A percentile compares a stretch with the other conserved stretches of the same genome.
Evolutionary conservation across 805 yeast genomes (phyloP).

Genomic region (Pichia pseudocactophila): DNA sequence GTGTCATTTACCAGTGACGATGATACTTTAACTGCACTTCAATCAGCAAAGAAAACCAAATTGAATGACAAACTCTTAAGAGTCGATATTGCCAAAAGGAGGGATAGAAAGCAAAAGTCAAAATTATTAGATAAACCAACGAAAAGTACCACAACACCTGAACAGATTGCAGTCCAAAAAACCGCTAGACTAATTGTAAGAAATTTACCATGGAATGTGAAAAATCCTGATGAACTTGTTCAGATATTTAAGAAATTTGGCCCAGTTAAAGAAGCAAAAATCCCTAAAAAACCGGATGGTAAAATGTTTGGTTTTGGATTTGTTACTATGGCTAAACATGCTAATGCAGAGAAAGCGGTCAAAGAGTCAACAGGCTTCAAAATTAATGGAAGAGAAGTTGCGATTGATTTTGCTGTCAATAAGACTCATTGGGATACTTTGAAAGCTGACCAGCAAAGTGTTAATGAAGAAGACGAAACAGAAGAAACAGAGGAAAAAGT

Average conservation of each 20-base stretch:
- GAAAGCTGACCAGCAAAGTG: constrained; percentile 36
- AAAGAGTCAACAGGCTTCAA: constrained; percentile 66
- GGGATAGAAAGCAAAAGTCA: constrained; percentile 54
- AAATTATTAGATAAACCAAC: constrained; percentile 18
- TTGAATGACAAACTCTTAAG: constrained; percentile 59
- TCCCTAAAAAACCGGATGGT: constrained; percentile 83
- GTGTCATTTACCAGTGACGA: constrained; percentile 82
- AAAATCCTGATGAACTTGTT: constrained; percentile 63
- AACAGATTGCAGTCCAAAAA: constrained; percentile 31
- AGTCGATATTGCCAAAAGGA: constrained; percentile 84
- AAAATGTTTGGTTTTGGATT: constrained; percentile 93
- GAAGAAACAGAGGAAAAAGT: constrained; percentile 27
- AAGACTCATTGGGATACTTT: constrained; percentile 72
- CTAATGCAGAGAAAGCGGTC: constrained; percentile 73
- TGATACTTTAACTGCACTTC: constrained; percentile 71
- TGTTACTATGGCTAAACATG: constrained; percentile 75
- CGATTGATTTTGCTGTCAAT: constrained; percentile 89
- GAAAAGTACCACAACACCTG: constrained; percentile 11
- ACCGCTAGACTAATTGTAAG: constrained; percentile 81
- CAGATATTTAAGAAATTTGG: constrained; percentile 71
- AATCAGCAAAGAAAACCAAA: constrained; percentile 53
- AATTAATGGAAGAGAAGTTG: constrained; percentile 84
- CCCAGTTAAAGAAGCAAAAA: constrained; percentile 76
- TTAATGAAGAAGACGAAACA: constrained; percentile 30
- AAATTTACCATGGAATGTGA: constrained; percentile 93